Evolutionary conservation across 2,329 filamentous ascomycete species (phyloP).

Genomic region (Aspergillus sergii): DNA sequence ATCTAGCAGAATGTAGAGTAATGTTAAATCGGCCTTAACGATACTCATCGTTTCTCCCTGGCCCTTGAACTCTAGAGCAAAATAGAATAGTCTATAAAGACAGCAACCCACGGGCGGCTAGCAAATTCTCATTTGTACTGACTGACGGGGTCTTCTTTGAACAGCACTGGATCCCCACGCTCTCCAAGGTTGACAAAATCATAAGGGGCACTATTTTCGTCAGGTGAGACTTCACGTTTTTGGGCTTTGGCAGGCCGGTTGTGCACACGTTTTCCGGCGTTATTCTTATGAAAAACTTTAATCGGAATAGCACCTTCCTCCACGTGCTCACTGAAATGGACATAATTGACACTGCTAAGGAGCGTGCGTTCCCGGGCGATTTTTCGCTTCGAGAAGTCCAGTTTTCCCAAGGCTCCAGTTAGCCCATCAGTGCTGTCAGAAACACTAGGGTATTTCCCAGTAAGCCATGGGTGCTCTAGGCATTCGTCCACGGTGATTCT

Average conservation of each 20-base stretch:
- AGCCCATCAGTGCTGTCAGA: conserved; percentile 91
- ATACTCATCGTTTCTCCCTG: background rate
- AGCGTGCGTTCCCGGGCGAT: conserved; percentile 81
- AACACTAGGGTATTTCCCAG: conserved; percentile 59
- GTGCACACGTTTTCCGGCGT: conserved; percentile 49
- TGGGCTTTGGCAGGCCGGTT: conserved; percentile 40
- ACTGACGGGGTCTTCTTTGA: conserved; percentile 60
- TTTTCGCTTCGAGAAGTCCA: conserved; percentile 84
- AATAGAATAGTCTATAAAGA: background rate
- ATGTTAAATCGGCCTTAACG: background rate
- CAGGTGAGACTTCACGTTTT: conserved; percentile 64
- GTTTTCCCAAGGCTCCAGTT: conserved; percentile 77
- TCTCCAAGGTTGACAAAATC: conserved; percentile 87
- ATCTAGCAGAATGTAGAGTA: background rate
- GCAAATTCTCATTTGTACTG: conserved; percentile 32
- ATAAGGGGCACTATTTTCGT: conserved; percentile 65
- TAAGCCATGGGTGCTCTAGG: conserved; percentile 87
- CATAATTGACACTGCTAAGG: conserved; percentile 77
- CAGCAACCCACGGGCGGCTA: background rate
- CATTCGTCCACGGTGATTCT: conserved; percentile 90
- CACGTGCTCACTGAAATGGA: conserved; percentile 64
- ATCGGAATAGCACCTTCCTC: conserved; percentile 60
- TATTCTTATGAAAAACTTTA: conserved; percentile 77
- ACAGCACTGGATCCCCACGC: conserved; percentile 80
- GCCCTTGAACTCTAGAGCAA: background rate